A percentile compares a stretch with the other conserved stretches of the same genome.
Evolutionary conservation across 805 yeast genomes (phyloP).

Genomic region (Huiozyma sinensis): DNA sequence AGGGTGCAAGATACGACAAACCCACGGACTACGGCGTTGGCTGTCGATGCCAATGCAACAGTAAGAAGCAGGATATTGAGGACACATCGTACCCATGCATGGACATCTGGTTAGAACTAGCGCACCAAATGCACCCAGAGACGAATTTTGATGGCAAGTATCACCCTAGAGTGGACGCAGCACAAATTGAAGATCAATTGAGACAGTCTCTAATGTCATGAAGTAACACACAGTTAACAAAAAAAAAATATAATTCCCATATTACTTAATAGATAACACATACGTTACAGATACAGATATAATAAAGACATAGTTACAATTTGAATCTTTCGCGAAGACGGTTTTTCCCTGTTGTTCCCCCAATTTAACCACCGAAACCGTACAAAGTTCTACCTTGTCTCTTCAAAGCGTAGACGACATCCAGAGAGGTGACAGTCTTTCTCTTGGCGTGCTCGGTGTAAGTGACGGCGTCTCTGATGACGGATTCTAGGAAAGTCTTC

Average conservation of each 20-base stretch:
- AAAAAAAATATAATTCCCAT: neutral
- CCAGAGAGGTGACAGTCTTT: constrained; percentile 98
- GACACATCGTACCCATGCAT: constrained; percentile 43
- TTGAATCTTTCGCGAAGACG: no score
- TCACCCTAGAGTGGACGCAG: constrained; percentile 3
- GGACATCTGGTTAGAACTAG: constrained; percentile 38
- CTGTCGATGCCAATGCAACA: constrained; percentile 79
- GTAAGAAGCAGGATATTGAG: constrained; percentile 44
- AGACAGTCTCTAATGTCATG: neutral
- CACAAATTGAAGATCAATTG: constrained; percentile 1
- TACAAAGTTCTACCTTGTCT: constrained; percentile 99
- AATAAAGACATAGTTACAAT: no score
- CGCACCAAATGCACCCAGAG: constrained; percentile 6
- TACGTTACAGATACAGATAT: no score
- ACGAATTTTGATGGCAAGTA: constrained; percentile 6
- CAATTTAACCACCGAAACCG: constrained; percentile 98
- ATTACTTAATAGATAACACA: neutral
- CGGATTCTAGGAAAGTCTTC: constrained; percentile 91
- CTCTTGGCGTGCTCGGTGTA: constrained; percentile 99
- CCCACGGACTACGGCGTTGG: constrained; percentile 49
- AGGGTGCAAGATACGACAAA: constrained; percentile 26
- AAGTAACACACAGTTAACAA: no score
- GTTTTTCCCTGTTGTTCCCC: no score
- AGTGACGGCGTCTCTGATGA: constrained; percentile 98
- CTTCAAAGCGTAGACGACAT: constrained; percentile 98